Base-by-base conservation (phyloP, 768 basidiomycete genomes). In the Antrodiella citrinella region DNA sequence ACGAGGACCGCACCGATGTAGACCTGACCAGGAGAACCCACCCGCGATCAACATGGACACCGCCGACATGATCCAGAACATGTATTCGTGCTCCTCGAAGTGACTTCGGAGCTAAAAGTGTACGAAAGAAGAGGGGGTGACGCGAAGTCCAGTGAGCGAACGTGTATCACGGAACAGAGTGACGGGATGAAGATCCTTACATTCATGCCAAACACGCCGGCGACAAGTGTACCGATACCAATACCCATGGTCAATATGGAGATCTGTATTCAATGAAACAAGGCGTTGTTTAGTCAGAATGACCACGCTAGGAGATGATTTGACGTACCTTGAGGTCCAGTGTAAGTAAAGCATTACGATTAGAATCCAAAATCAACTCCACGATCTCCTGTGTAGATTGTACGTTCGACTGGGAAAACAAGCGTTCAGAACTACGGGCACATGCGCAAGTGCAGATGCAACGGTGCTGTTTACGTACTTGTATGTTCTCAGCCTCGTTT, bases 371-470 rank as follows among this genome's bases (percentile, higher is more conserved):
- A 60, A 97, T 92, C 52, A 98, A 76, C 66, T 98, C 95, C 2
- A 95, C 91, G 48, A 98, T 97, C 68, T 98, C 95, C 71, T 97
- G 95, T 0, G 95, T 98, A 11, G 93, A 92, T 68, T 93, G 88
- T 35, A 98, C 90, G 63, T 98, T 97, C 15, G 30, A 35, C 55
- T 43, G 51, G 48, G 25, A 26, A 41, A 46, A 43, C 39, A 12
- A n/a, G 24, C 3, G n/a, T 48, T 39, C 38, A 40, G 11, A 13
- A 35, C 13, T 7, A 7, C 30, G 15, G 10, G 20, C n/a, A 11
- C 51, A 46, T 48, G 48, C 26, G 22, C 26, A 11, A 19, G 21
- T 10, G 35, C 26, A 22, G 15, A 4, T 3, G 20, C 15, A 22
- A 9, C 40, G 35, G 35, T 26, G 23, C 40, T 4, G 22, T 23